Evolutionary conservation across 2,329 filamentous ascomycete genomes (phyloP).

Genomic region (Colletotrichum lini): DNA sequence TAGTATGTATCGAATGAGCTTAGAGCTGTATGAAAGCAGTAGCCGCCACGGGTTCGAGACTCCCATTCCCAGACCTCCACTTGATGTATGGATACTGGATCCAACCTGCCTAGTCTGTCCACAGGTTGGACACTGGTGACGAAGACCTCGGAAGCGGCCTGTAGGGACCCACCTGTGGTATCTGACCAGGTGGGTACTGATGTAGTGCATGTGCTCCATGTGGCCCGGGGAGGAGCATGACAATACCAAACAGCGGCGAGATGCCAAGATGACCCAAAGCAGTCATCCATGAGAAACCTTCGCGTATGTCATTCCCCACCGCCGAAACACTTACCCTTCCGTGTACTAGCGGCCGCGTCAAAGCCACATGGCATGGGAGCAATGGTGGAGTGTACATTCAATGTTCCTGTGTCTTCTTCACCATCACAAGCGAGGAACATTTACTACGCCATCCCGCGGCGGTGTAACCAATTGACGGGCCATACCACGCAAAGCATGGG

Average conservation of each 20-base stretch:
- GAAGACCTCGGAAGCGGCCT: slow-evolving; percentile 11
- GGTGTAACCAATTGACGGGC: neutral
- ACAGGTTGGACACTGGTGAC: neutral
- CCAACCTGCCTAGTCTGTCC: neutral
- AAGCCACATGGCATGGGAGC: slow-evolving; percentile 30
- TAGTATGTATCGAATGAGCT: slow-evolving; percentile 28
- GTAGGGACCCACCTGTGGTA: neutral
- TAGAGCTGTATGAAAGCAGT: slow-evolving; percentile 28
- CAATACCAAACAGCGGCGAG: neutral
- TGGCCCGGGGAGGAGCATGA: neutral
- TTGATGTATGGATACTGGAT: slow-evolving; percentile 18
- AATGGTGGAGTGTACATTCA: neutral
- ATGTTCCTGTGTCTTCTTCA: neutral
- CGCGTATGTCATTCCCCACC: slow-evolving; percentile 2
- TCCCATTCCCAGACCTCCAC: slow-evolving; percentile 20
- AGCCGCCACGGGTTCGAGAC: slow-evolving; percentile 15
- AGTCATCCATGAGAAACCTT: neutral
- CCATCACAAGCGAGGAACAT: neutral
- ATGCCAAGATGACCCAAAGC: slow-evolving; percentile 1
- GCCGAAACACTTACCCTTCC: slow-evolving; percentile 39
- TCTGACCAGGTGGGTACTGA: neutral
- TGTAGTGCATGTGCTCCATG: neutral
- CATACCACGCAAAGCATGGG: neutral
- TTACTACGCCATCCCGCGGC: neutral
- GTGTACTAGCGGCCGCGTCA: slow-evolving; percentile 33